Conservation (phyloP, 106 monocot genomes). For the Acanthochlamys bracteata region DNA sequence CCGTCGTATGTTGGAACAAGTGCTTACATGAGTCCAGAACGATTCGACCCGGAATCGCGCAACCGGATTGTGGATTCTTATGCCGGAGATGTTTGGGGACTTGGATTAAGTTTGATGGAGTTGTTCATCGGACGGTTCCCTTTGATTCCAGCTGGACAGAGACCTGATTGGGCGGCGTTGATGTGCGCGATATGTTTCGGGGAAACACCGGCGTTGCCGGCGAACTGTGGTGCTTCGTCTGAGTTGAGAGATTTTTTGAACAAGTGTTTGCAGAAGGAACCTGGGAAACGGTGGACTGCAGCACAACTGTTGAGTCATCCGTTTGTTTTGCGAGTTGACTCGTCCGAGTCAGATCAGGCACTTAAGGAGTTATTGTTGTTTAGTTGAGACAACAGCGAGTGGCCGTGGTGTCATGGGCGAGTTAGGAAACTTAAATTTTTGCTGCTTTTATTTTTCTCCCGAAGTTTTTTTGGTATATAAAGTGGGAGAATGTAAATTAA, state of each 20-base stretch:
- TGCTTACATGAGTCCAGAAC: slow-evolving; percentile 88
- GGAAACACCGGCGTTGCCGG: slow-evolving; percentile 40
- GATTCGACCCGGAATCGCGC: slow-evolving; percentile 61
- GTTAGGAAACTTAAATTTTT: background rate
- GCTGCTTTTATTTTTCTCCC: background rate
- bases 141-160: slow-evolving; percentile 53
- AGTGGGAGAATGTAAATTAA: too few relatives aligned
- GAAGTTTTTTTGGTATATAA: background rate
- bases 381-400: too few relatives aligned
- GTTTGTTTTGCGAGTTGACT: slow-evolving; percentile 41
- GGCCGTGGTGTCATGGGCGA: background rate
- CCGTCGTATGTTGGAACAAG: slow-evolving; percentile 67
- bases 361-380: slow-evolving; percentile 8
- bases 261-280: slow-evolving; percentile 69
- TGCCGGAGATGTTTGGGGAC: slow-evolving; percentile 81
- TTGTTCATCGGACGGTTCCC: slow-evolving; percentile 58
- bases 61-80: slow-evolving; percentile 52
- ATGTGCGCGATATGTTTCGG: slow-evolving; percentile 97
- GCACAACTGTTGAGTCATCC: slow-evolving; percentile 61
- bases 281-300: slow-evolving; percentile 59
- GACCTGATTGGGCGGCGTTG: slow-evolving; percentile 79
- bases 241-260: slow-evolving; percentile 51
- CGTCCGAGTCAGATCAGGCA: slow-evolving; percentile 14
- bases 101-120: slow-evolving; percentile 66
- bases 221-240: background rate